These are phyloP conservation scores for Chalciporus chontae DNA, from an alignment of 768 basidiomycete species.

Conservation along the genomic window DNA sequence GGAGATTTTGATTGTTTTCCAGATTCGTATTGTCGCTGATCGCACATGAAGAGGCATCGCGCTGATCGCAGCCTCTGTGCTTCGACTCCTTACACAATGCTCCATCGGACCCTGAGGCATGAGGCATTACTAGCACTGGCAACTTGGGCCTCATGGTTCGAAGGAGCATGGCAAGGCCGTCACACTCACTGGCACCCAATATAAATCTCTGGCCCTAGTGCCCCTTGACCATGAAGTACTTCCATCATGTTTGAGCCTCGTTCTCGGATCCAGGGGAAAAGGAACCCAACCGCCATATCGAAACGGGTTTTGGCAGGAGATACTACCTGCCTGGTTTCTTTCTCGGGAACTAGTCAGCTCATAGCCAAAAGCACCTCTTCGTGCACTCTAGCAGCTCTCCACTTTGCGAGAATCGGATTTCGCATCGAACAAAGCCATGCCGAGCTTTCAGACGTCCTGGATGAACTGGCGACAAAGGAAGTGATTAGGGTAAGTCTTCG, in stretches of 20 bases:
- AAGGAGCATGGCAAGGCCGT: too few species aligned
- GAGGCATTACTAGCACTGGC: too few species aligned
- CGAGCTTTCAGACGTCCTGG: conserved; percentile 14
- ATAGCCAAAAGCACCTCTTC: conserved; percentile 40
- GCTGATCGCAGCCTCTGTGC: too few species aligned
- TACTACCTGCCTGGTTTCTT: conserved; percentile 41
- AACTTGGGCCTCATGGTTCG: too few species aligned
- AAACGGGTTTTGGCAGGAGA: conserved; percentile 24
- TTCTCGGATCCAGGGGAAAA: neutral
- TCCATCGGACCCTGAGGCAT: too few species aligned
- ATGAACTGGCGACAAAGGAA: conserved; percentile 20
- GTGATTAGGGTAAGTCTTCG: conserved; percentile 22
- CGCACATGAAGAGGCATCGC: too few species aligned
- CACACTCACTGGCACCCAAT: too few species aligned
- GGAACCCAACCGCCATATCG: neutral
- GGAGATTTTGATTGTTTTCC: too few species aligned
- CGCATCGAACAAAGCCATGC: conserved; percentile 14
- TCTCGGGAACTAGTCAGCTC: conserved; percentile 56
- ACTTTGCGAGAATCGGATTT: conserved; percentile 54
- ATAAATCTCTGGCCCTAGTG: too few species aligned
- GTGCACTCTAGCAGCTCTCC: conserved; percentile 63
- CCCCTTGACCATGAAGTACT: too few species aligned
- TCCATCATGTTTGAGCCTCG: neutral
- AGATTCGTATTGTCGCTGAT: too few species aligned
- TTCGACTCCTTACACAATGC: too few species aligned